A percentile compares a stretch with the other conserved stretches of the same genome.
phyloP scores from a whole-genome alignment of 306 rosid species.

The Inga laurina region DNA sequence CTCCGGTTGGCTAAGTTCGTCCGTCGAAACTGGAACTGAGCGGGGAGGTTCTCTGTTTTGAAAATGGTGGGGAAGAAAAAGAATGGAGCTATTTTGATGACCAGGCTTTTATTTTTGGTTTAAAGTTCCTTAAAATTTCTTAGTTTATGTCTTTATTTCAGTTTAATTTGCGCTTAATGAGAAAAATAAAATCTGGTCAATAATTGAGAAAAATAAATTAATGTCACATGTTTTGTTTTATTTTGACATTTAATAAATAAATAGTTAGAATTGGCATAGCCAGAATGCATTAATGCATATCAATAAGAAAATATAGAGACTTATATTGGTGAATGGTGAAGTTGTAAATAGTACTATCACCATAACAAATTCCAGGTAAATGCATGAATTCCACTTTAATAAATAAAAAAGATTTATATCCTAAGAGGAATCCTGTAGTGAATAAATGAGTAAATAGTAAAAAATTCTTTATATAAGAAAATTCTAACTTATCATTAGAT shows the following conservation, averaged over 20 bases:
- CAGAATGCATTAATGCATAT: no score
- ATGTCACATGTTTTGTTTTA: no score
- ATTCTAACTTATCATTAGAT: no score
- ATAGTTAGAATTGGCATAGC: no score
- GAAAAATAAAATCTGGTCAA: no score
- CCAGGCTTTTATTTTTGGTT: background rate
- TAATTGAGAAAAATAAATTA: no score
- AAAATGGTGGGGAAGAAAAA: background rate
- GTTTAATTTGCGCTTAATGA: no score
- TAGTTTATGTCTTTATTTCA: no score
- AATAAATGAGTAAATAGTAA: background rate
- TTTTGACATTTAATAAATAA: no score
- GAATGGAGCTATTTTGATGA: background rate
- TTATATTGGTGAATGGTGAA: background rate
- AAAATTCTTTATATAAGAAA: no score
- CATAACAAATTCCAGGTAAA: background rate
- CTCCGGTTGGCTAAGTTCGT: background rate
- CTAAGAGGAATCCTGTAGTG: background rate
- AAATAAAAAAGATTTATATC: no score
- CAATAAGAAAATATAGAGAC: no score
- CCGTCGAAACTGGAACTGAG: background rate
- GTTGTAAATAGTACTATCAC: background rate
- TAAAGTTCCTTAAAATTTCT: background rate
- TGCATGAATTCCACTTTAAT: background rate
- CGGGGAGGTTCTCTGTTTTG: background rate